Conservation (phyloP, 495 filamentous ascomycete species). For the Penicillium alfredii region DNA sequence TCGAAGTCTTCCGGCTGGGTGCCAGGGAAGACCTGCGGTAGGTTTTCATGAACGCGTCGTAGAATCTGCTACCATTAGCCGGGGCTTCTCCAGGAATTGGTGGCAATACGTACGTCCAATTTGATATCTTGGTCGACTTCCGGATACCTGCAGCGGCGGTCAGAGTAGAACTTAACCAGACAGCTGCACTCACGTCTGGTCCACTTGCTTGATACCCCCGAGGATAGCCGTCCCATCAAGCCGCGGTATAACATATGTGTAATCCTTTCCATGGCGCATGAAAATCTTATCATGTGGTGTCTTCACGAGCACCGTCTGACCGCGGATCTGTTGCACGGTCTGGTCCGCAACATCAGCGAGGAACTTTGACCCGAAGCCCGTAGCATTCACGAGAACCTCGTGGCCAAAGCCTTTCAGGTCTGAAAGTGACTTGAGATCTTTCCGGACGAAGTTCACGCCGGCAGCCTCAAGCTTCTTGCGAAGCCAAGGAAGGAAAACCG, state of each 20-base stretch:
- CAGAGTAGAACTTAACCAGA: too few relatives aligned
- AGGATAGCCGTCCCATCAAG: conserved; percentile 9
- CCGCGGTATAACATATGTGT: conserved; percentile 7
- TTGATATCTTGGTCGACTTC: conserved; percentile 4
- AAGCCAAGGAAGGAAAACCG: conserved; percentile 23
- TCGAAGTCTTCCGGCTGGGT: conserved; percentile 11
- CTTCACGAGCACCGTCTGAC: conserved; percentile 11
- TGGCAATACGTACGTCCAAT: conserved; percentile 5
- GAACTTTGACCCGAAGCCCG: conserved; percentile 6
- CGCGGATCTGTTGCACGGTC: conserved; percentile 7
- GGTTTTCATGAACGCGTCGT: conserved; percentile 8
- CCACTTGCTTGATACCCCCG: conserved; percentile 10
- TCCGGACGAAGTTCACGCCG: conserved; percentile 21
- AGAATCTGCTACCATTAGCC: conserved; percentile 9
- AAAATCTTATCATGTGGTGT: conserved; percentile 2
- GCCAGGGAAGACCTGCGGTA: conserved; percentile 5
- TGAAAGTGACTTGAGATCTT: conserved; percentile 8
- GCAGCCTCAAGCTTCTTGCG: conserved; percentile 9
- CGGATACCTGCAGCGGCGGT: conserved; percentile 1
- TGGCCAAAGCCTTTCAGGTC: conserved; percentile 21
- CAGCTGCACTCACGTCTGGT: background rate
- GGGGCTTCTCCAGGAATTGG: too few relatives aligned
- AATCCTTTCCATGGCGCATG: conserved; percentile 6
- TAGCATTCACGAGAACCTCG: conserved; percentile 19
- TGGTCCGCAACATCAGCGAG: conserved; percentile 17